A percentile compares a stretch with the other conserved stretches of the same genome.
These are phyloP conservation scores for Crithidia expoeki DNA, from an alignment of 208 protist species.

Conservation along the genomic window DNA sequence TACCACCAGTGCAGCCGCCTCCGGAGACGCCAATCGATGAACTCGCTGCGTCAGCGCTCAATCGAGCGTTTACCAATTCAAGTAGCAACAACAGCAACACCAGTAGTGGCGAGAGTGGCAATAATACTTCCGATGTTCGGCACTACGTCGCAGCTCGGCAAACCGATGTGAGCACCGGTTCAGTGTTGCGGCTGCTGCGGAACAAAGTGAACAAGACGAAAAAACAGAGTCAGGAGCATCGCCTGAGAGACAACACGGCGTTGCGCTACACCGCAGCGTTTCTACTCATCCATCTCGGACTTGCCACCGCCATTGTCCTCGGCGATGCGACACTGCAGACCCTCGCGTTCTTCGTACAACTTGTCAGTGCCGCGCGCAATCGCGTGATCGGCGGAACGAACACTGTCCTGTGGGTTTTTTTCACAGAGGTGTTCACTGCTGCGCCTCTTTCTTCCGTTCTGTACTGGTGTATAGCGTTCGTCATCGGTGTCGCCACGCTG, in stretches of 20 bases:
- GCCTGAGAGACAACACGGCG: conserved; percentile 4
- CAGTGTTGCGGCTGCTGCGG: conserved; percentile 18
- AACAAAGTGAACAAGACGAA: conserved; percentile 12
- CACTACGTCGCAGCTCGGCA: conserved; percentile 15
- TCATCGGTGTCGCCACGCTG: background rate
- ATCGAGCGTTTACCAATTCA: conserved; percentile 14
- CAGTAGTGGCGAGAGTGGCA: background rate
- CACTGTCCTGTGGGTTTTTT: background rate
- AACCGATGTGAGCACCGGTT: background rate
- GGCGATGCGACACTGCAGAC: conserved; percentile 15
- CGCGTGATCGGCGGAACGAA: background rate
- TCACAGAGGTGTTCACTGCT: background rate
- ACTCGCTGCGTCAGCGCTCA: conserved; percentile 3
- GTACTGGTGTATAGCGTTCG: conserved; percentile 9
- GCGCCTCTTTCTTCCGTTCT: background rate
- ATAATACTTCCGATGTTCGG: background rate
- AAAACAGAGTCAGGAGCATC: background rate
- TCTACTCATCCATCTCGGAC: conserved; percentile 12
- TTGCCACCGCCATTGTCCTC: conserved; percentile 6
- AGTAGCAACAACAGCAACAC: background rate
- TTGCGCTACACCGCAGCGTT: conserved; percentile 1
- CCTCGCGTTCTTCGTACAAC: background rate
- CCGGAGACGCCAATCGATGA: conserved; percentile 3
- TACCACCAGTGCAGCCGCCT: conserved; percentile 8
- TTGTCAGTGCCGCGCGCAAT: background rate